Base-by-base conservation (phyloP, 148 eudicot species). In the Bassia scoparia region DNA sequence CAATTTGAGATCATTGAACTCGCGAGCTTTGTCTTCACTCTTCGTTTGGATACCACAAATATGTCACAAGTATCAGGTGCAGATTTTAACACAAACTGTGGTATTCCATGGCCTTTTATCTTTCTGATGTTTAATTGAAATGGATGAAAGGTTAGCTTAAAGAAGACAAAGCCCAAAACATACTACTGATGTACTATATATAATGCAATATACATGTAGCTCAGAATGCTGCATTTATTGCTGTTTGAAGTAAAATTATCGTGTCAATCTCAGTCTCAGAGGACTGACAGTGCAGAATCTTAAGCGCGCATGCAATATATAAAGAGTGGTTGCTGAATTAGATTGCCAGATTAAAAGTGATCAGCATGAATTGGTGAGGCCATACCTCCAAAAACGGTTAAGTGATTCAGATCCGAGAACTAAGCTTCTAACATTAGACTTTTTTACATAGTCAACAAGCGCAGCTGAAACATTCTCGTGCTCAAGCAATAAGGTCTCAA, bases 401-500 rank as follows among this genome's bases (percentile, higher is more conserved):
- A 87, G 52, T 20, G 87, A 72, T 79, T 80, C 83, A 46, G 96
- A 92, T 29, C 97, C 97, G 79, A 92, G 64, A 18, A 92, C 96
- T 74, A 92, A 82, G 77, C 84, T 88, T 74, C 72, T 81, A 27
- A 84, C 73, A 68, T 77, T 71, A 4, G 86, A 81, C 64, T 84
- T 83, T 29, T 69, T 71, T 53, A 87, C 74, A 74, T 85, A 88
- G 24, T 77, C 81, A 11, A 87, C 77, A 61, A 92, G 85, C 17
- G 78, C 87, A 31, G 77, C 78, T 30, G 96, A 86, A 50, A 85
- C 83, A 78, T 73, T 85, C 69, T 80, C 91, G 71, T 89, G 78
- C 81, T 92, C 97, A 74, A 92, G 82, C 61, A 92, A 72, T 79
- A 87, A 37, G 23, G 87, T 92, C 59, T 88, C 90, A 18, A 92